Conservation (phyloP, 2,329 filamentous ascomycete species). For the Penicillium sclerotiorum region DNA sequence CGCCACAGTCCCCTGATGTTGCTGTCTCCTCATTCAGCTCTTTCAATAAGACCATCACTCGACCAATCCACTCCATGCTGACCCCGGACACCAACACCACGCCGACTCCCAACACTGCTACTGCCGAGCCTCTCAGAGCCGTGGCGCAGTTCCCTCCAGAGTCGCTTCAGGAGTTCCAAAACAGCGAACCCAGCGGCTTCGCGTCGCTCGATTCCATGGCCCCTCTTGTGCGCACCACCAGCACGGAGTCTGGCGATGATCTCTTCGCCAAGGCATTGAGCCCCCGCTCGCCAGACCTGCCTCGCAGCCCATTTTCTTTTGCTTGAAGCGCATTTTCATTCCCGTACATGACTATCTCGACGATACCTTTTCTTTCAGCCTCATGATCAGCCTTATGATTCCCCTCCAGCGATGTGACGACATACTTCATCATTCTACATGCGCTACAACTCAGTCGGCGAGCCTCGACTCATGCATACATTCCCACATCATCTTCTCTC, state of each 20-base stretch:
- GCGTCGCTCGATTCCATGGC: slow-evolving; percentile 30
- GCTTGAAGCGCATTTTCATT: too few species aligned
- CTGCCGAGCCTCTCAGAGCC: slow-evolving; percentile 26
- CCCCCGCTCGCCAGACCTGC: slow-evolving; percentile 82
- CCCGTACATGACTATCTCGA: too few species aligned
- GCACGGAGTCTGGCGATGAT: slow-evolving; percentile 69
- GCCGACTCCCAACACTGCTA: slow-evolving; percentile 21
- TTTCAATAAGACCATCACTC: slow-evolving; percentile 52
- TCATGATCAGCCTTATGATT: slow-evolving; percentile 28
- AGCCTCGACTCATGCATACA: background rate
- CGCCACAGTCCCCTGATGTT: slow-evolving; percentile 64
- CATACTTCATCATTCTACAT: slow-evolving; percentile 10
- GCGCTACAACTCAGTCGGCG: background rate
- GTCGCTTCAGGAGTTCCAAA: slow-evolving; percentile 41
- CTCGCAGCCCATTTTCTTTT: slow-evolving; percentile 77
- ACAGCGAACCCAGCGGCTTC: slow-evolving; percentile 25
- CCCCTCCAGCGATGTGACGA: slow-evolving; percentile 27
- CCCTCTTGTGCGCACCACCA: slow-evolving; percentile 35
- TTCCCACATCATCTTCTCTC: background rate
- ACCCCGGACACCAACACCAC: slow-evolving; percentile 29
- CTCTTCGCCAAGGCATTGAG: slow-evolving; percentile 87
- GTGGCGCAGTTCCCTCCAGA: slow-evolving; percentile 44
- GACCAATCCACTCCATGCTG: slow-evolving; percentile 14
- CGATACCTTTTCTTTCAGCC: slow-evolving; percentile 1
- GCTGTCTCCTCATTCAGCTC: slow-evolving; percentile 65